Conservation (phyloP, 139 green algal genomes). For the Ulvella scutata region DNA sequence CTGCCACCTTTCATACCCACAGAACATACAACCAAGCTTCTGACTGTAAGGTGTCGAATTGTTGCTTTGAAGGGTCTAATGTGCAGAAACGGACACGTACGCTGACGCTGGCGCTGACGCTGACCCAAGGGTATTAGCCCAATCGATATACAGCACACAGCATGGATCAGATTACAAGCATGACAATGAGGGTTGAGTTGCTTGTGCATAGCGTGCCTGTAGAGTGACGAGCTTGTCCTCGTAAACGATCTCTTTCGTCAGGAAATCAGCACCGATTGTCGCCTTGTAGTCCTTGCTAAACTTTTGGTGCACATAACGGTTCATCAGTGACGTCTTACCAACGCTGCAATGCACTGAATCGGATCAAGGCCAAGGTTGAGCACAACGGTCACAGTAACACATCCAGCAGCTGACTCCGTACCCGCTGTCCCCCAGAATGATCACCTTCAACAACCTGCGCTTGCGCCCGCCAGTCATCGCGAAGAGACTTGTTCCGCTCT, state of each 20-base stretch:
- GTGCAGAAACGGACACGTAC: too few relatives aligned
- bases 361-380: not conserved
- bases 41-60: too few relatives aligned
- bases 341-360: conserved; percentile 41
- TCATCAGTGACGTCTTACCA: conserved; percentile 98
- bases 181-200: not conserved
- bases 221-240: conserved; percentile 95
- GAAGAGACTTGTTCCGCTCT: too few relatives aligned
- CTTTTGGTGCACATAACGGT: conserved; percentile 99
- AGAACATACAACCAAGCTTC: too few relatives aligned
- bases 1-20: too few relatives aligned
- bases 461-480: conserved; percentile 25
- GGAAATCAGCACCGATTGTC: conserved; percentile 96
- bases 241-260: conserved; percentile 96
- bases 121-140: too few relatives aligned
- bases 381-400: not conserved
- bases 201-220: conserved; percentile 36
- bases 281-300: conserved; percentile 98
- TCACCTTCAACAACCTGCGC: conserved; percentile 91
- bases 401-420: conserved; percentile 18
- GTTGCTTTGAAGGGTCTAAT: too few relatives aligned
- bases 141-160: too few relatives aligned
- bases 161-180: too few relatives aligned
- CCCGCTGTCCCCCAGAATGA: conserved; percentile 96
- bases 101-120: too few relatives aligned